phyloP scores from a whole-genome alignment of 345 rosid genomes.

The Lagerstroemia speciosa region DNA sequence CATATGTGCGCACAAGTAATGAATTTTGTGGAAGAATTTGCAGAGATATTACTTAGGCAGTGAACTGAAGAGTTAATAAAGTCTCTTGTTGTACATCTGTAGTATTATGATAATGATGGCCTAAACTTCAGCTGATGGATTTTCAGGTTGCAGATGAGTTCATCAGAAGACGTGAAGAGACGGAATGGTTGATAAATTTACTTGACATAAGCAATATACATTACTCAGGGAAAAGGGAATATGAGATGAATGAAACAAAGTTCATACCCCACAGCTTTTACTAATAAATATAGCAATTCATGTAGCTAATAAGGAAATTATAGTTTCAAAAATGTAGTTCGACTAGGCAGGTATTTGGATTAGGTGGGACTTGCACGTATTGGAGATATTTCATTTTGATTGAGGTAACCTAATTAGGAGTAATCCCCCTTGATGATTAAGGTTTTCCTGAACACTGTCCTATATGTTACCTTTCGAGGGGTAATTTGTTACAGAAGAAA shows the following conservation, averaged over 20 bases:
- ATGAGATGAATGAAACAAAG: not conserved
- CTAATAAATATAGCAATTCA: not conserved
- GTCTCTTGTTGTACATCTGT: not conserved
- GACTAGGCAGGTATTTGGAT: not conserved
- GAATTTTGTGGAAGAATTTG: not conserved
- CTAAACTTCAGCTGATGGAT: constrained; percentile 1
- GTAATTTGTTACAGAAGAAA: not conserved
- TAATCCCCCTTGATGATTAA: not conserved
- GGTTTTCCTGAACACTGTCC: not conserved
- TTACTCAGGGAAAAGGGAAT: not conserved
- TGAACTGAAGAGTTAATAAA: not conserved
- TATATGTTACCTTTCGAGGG: not conserved
- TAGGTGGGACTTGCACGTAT: not conserved
- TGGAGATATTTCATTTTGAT: not conserved
- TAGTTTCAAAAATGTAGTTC: not conserved
- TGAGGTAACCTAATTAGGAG: not conserved
- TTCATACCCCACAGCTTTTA: not conserved
- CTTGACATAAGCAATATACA: not conserved
- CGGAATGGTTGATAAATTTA: constrained; percentile 58
- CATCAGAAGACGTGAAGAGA: constrained; percentile 74
- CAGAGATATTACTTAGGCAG: too few species aligned
- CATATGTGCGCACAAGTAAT: not conserved
- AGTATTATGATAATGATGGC: not conserved
- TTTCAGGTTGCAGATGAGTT: constrained; percentile 93
- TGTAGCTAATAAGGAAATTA: not conserved